Base-by-base conservation (phyloP, 1,139 yeast genomes). In the Zygoascus hellenicus region DNA sequence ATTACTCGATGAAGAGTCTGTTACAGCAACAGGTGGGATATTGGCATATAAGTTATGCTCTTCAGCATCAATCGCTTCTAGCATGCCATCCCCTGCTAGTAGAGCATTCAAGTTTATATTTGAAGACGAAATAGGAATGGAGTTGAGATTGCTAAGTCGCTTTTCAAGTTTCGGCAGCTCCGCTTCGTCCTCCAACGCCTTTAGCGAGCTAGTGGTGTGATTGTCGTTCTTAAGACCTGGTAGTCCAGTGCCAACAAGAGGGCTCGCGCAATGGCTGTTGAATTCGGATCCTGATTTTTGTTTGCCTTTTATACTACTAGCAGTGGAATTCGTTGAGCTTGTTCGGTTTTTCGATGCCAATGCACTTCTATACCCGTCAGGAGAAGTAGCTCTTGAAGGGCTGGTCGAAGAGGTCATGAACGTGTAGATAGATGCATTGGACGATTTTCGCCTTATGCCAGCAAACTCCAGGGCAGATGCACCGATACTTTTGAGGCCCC, bases 401-500 rank as follows among this genome's bases (percentile, higher is more conserved):
- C 45, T 29, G 29, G 32, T 34, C 13, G 45, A 48, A 29, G 54
- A 50, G 2, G 54, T 50, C 6, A 51, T 46, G 22, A 36, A 28
- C 3, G 45, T 34, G 10, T 41, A 37, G 5, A 45, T 42, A 9
- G 56, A 52, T 9, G 54, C 47, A 11, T 51, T 48, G 9, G 62
- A 54, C 5, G 60, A 54, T 38, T 54, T 53, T 14, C 61, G 47
- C 26, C 64, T 50, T n/a, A 67, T 43, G 1, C 72, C 67, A 6
- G 76, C 69, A 42, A 70, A 58, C 40, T 69, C 71, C 47, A 78
- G 63, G 0, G 88, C 87, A 16, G 61, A 57, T 13, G 57, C 49
- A 11, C 67, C 65, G 14, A 64, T 48, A 48, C 74, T 74, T 1
- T 81, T 71, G 17, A 85, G 66, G 33, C 84, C 78, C 51, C 77